Evolutionary conservation across 106 monocot species (phyloP).

Genomic region (Phalaenopsis equestris): DNA sequence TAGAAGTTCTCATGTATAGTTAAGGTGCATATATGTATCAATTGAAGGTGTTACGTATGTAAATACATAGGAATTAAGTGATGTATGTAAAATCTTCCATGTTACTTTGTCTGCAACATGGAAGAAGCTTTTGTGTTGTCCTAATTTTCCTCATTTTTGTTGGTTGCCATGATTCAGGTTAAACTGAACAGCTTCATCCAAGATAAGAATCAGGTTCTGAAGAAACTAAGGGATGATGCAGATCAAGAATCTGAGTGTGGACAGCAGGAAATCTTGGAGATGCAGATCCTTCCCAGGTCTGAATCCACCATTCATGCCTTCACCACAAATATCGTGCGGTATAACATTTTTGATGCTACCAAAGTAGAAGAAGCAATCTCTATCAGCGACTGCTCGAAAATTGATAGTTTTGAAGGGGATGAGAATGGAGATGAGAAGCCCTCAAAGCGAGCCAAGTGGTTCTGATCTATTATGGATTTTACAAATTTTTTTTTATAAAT

Average conservation of each 20-base stretch:
- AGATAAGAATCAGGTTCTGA: slow-evolving; percentile 46
- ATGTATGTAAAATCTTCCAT: too few relatives aligned
- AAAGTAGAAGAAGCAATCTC: neutral
- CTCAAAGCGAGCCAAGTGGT: slow-evolving; percentile 22
- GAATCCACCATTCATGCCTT: slow-evolving; percentile 40
- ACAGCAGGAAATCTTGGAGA: slow-evolving; percentile 51
- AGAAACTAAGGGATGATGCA: slow-evolving; percentile 44
- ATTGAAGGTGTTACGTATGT: too few relatives aligned
- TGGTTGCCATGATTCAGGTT: slow-evolving; percentile 24
- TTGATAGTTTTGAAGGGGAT: slow-evolving; percentile 8
- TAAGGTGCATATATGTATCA: too few relatives aligned
- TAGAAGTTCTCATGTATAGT: too few relatives aligned
- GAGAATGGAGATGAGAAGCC: slow-evolving; percentile 3
- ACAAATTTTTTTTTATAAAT: neutral
- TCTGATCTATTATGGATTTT: neutral
- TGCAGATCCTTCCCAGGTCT: slow-evolving; percentile 26
- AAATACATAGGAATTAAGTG: too few relatives aligned
- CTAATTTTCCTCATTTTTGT: too few relatives aligned
- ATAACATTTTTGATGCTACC: slow-evolving; percentile 17
- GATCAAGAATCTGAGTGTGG: slow-evolving; percentile 41
- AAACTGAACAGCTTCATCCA: slow-evolving; percentile 26
- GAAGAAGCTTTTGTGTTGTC: too few relatives aligned
- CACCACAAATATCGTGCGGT: slow-evolving; percentile 49
- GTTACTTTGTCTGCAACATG: too few relatives aligned
- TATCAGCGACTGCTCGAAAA: neutral